Evolutionary conservation across 441 rosid genomes (phyloP).

Genomic region (Populus hybrid): DNA sequence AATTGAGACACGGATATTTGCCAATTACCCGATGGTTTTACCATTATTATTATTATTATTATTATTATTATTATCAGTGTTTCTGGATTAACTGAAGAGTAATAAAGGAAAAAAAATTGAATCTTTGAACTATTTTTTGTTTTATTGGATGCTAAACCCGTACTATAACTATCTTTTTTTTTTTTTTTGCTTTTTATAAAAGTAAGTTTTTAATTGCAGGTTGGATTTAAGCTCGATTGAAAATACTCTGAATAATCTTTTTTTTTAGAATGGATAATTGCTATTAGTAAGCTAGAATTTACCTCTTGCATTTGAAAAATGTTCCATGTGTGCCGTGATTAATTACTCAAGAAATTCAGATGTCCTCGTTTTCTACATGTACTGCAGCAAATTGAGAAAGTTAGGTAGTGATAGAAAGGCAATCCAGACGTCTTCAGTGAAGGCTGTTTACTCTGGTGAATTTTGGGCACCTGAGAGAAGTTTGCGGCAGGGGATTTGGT

Average conservation of each 20-base stretch:
- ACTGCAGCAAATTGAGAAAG: constrained; percentile 58
- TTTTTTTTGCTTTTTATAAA: too few species aligned
- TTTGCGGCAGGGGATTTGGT: constrained; percentile 68
- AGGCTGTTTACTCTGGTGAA: constrained; percentile 50
- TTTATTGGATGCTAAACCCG: neutral
- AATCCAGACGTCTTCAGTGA: constrained; percentile 30
- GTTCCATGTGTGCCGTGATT: neutral
- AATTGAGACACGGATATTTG: neutral
- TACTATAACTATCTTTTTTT: neutral
- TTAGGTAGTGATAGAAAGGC: constrained; percentile 38
- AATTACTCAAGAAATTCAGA: neutral
- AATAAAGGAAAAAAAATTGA: too few species aligned
- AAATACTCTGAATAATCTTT: too few species aligned
- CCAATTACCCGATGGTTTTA: too few species aligned
- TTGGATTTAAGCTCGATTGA: too few species aligned
- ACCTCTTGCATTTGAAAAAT: neutral
- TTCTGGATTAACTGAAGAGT: too few species aligned
- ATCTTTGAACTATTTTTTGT: neutral
- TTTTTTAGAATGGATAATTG: neutral
- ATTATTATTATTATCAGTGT: too few species aligned
- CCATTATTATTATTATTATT: too few species aligned
- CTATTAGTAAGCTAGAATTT: too few species aligned
- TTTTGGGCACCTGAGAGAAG: constrained; percentile 41
- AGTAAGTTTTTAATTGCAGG: too few species aligned
- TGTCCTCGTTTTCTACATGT: neutral